phyloP scores from a whole-genome alignment of 441 rosid genomes.

The Erodium texanum region DNA sequence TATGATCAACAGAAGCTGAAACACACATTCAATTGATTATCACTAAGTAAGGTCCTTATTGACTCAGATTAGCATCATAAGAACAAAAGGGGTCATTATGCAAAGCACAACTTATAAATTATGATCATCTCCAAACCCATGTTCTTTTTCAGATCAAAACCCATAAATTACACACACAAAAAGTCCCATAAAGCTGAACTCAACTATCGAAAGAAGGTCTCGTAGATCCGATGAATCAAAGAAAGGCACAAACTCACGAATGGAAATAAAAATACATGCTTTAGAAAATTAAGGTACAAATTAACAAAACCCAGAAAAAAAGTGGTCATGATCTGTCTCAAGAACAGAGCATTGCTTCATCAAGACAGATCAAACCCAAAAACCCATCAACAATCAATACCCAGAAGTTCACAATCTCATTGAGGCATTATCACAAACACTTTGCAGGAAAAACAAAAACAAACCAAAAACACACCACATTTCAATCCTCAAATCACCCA shows the following conservation, averaged over 20 bases:
- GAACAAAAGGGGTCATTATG: constrained; percentile 21
- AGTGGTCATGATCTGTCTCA: not conserved
- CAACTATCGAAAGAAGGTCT: not conserved
- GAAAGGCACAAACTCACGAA: not conserved
- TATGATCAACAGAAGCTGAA: constrained; percentile 16
- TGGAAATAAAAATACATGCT: not conserved
- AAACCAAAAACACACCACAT: not conserved
- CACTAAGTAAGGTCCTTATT: constrained; percentile 10
- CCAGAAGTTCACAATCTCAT: not conserved
- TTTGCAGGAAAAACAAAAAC: not conserved
- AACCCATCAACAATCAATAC: too few species aligned
- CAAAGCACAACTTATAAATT: not conserved
- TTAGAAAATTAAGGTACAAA: not conserved
- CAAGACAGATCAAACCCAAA: too few species aligned
- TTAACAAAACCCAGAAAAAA: not conserved
- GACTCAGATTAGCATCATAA: constrained; percentile 23
- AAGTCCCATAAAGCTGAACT: not conserved
- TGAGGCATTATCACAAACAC: constrained; percentile 6
- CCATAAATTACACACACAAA: too few species aligned
- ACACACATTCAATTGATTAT: constrained; percentile 22
- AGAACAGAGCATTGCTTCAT: not conserved
- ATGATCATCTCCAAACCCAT: not conserved
- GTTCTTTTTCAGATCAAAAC: not conserved
- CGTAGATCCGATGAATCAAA: not conserved
- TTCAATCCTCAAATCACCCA: not conserved